These are phyloP conservation scores for Neopestalotiopsis sp. DNA, from an alignment of 2,329 filamentous ascomycete genomes.

Conservation along the genomic window DNA sequence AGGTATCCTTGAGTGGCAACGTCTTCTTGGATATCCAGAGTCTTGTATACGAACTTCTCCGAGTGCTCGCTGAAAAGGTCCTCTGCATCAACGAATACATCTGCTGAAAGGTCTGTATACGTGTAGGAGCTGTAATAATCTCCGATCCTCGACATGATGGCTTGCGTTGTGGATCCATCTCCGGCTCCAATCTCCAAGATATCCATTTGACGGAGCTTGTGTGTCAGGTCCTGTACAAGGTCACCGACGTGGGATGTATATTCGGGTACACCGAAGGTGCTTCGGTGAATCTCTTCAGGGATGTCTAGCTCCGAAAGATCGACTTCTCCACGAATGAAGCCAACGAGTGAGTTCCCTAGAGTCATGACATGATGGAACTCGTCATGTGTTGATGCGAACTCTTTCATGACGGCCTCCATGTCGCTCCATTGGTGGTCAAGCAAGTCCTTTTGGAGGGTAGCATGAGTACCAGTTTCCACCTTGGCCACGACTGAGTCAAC, in stretches of 20 bases:
- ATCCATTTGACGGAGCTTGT: constrained; percentile 5
- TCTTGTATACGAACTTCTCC: not conserved
- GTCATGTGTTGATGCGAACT: too few relatives aligned
- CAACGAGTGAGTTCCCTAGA: too few relatives aligned
- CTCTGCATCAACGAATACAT: not conserved
- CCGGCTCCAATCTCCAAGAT: constrained; percentile 14
- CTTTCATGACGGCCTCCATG: too few relatives aligned
- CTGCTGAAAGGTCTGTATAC: not conserved
- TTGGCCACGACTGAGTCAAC: too few relatives aligned
- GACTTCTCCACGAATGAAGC: too few relatives aligned
- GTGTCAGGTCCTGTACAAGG: not conserved
- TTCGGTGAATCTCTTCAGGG: too few relatives aligned
- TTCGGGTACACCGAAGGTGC: too few relatives aligned
- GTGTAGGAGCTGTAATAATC: not conserved
- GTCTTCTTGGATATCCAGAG: not conserved
- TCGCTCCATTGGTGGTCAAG: too few relatives aligned
- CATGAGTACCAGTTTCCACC: too few relatives aligned
- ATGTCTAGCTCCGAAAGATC: too few relatives aligned
- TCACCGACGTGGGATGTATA: not conserved
- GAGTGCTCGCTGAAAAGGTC: not conserved
- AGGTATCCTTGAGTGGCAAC: not conserved
- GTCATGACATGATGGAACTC: too few relatives aligned
- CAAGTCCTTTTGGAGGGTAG: too few relatives aligned
- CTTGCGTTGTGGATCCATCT: constrained; percentile 20
- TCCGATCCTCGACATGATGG: not conserved